Base-by-base conservation (phyloP, 805 yeast genomes). In the Candida montana region DNA sequence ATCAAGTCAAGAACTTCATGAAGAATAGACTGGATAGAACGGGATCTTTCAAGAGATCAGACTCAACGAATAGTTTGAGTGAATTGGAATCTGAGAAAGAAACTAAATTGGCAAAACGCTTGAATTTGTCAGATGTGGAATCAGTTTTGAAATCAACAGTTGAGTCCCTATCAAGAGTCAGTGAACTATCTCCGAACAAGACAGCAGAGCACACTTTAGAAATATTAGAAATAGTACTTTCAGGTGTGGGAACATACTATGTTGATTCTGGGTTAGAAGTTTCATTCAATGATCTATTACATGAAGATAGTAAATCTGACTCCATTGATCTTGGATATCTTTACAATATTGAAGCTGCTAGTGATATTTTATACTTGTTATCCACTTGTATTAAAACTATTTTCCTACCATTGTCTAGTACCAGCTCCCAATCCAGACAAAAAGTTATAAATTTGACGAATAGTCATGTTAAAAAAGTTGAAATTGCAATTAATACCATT, bases 241-340 rank as follows among this genome's bases (percentile, higher is more conserved):
- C 76, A 35, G 88, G 83, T 41, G 69, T 86, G 30, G 93, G 95
- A 1, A 77, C 77, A 28, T 71, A 81, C 3, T 88, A 85, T 54
- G 73, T 89, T 33, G 89, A 85, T 31, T 69, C 79, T 13, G 89
- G 87, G 0, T 60, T 90, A 31, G 96, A 87, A 50, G 77, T 79
- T 4, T 71, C 88, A 1, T 83, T 78, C 51, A 72, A 66, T 38
- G 61, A 61, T 35, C 58, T 76, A 26, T 60, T 58, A 39, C 64
- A 65, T 49, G 65, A 69, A 49, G 65, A 67, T 46, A 46, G 46
- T 40, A 44, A 54, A 43, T 24, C 52, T 10, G 55, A 52, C 12
- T 49, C 50, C 9, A 44, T 79, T 13, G 65, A 73, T 42, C 67
- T 83, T 35, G 56, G 63, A 7, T 75, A 70, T 50, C 57, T 85